These are phyloP conservation scores for Boechera divaricarpa DNA, from an alignment of 345 rosid genomes.

Conservation along the genomic window DNA sequence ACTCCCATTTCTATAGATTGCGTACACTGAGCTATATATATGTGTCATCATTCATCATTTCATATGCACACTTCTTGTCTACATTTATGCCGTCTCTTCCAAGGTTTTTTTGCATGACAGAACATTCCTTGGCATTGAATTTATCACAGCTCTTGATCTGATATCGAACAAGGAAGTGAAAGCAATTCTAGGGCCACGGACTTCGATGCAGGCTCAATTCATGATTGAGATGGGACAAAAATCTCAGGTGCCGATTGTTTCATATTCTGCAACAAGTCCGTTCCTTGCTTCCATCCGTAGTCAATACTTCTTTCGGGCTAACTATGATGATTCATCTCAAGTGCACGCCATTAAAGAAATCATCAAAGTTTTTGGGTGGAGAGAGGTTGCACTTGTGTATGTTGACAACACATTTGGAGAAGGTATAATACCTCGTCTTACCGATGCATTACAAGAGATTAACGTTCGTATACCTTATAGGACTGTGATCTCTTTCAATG, in stretches of 20 bases:
- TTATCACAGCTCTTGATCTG: slow-evolving; percentile 53
- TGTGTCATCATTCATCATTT: too few relatives aligned
- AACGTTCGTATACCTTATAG: slow-evolving; percentile 52
- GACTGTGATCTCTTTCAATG: slow-evolving; percentile 49
- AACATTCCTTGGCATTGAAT: background rate
- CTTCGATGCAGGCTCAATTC: slow-evolving; percentile 49
- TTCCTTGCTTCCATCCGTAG: too few relatives aligned
- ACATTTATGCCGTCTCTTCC: too few relatives aligned
- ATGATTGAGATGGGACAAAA: slow-evolving; percentile 51
- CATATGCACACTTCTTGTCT: too few relatives aligned
- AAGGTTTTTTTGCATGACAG: too few relatives aligned
- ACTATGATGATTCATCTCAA: slow-evolving; percentile 49
- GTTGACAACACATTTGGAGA: slow-evolving; percentile 50
- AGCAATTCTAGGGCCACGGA: slow-evolving; percentile 55
- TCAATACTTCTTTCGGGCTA: slow-evolving; percentile 52
- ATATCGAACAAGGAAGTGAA: slow-evolving; percentile 53
- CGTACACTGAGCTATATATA: too few relatives aligned
- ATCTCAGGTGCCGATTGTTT: slow-evolving; percentile 52
- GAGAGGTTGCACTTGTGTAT: slow-evolving; percentile 56
- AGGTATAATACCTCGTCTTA: slow-evolving; percentile 52
- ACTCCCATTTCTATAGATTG: too few relatives aligned
- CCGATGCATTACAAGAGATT: slow-evolving; percentile 49
- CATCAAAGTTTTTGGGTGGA: slow-evolving; percentile 55
- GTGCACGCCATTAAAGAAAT: slow-evolving; percentile 50
- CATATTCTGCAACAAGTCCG: too few relatives aligned